phyloP scores from a whole-genome alignment of 73 alveolate genomes.

The Tetrahymena malaccensis region DNA sequence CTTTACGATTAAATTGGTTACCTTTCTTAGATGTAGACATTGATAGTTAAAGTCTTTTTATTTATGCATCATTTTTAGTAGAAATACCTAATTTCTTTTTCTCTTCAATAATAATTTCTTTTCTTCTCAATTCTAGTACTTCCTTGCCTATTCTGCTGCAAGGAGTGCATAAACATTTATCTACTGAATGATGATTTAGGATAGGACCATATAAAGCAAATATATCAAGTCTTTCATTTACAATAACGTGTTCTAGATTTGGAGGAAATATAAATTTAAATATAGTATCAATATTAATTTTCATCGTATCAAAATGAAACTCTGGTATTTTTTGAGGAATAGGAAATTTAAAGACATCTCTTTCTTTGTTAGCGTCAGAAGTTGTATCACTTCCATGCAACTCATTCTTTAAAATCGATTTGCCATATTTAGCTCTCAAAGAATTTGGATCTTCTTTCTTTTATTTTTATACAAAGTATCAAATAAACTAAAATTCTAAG shows the following conservation, averaged over 20 bases:
- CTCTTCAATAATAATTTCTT: slow-evolving; percentile 36
- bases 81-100: slow-evolving; percentile 48
- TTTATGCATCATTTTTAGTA: background rate
- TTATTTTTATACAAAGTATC: background rate
- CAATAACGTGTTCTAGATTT: slow-evolving; percentile 86
- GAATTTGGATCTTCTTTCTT: slow-evolving; percentile 48
- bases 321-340: slow-evolving; percentile 90
- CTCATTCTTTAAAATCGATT: slow-evolving; percentile 75
- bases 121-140: slow-evolving; percentile 51
- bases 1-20: background rate
- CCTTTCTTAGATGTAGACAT: background rate
- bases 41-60: background rate
- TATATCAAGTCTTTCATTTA: slow-evolving; percentile 89
- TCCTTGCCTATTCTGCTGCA: slow-evolving; percentile 71
- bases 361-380: slow-evolving; percentile 85
- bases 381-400: slow-evolving; percentile 86
- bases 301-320: slow-evolving; percentile 70
- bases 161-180: slow-evolving; percentile 66
- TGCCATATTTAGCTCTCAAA: slow-evolving; percentile 82
- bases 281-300: slow-evolving; percentile 70
- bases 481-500: background rate
- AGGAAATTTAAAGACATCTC: slow-evolving; percentile 87
- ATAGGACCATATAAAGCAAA: slow-evolving; percentile 92
- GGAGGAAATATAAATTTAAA: slow-evolving; percentile 91
- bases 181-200: slow-evolving; percentile 79